Evolutionary conservation across 768 basidiomycete genomes (phyloP).

Genomic region (Termitomyces sp.): DNA sequence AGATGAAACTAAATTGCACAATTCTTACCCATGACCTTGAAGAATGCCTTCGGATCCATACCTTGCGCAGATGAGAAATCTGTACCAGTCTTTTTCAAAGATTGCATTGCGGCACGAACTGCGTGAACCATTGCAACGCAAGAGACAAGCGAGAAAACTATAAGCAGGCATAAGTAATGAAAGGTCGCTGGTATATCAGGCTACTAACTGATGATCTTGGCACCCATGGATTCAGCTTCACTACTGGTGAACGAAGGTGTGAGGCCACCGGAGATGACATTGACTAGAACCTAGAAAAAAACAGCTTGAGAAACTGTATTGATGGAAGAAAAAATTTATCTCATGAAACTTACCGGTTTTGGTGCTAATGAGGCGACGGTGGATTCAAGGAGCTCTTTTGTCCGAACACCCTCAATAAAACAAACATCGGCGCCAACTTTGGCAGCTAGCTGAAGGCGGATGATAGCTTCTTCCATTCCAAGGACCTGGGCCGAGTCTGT

Average conservation of each 20-base stretch:
- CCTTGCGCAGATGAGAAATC: constrained; percentile 55
- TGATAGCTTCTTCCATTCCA: constrained; percentile 73
- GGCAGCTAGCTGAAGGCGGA: constrained; percentile 62
- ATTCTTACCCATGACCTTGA: constrained; percentile 65
- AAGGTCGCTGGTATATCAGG: background rate
- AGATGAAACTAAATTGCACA: background rate
- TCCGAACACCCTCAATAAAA: constrained; percentile 78
- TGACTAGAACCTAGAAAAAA: constrained; percentile 55
- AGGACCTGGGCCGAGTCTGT: constrained; percentile 77
- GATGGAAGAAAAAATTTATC: background rate
- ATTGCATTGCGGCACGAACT: constrained; percentile 73
- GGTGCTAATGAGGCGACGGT: constrained; percentile 68
- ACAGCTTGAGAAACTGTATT: background rate
- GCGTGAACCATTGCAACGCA: constrained; percentile 75
- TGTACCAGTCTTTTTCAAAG: constrained; percentile 73
- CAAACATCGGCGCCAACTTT: constrained; percentile 76
- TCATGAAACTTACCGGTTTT: constrained; percentile 46
- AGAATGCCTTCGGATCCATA: constrained; percentile 77
- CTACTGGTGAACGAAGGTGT: constrained; percentile 69
- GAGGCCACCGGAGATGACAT: constrained; percentile 74
- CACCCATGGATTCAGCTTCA: constrained; percentile 66
- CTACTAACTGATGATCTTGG: constrained; percentile 70
- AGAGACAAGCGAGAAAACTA: constrained; percentile 74
- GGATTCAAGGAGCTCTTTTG: constrained; percentile 53
- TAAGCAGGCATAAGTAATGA: background rate